Percentiles rank a stretch among this genome's conserved stretches.
These are phyloP conservation scores for Sisymbrium altissimum DNA, from an alignment of 345 rosid genomes.

Conservation along the genomic window DNA sequence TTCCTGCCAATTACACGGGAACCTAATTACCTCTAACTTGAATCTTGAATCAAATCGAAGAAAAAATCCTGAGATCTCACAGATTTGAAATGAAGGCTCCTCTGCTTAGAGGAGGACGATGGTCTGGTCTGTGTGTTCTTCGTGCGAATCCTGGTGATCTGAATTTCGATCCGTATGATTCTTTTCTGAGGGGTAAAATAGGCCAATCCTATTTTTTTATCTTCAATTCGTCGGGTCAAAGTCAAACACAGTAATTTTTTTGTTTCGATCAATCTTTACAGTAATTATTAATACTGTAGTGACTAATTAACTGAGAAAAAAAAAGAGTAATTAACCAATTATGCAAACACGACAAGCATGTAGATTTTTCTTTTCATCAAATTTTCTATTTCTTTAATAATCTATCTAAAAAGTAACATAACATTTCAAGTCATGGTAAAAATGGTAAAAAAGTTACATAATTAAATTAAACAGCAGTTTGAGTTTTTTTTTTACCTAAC, in stretches of 20 bases:
- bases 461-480: neutral
- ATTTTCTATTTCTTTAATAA: conserved; percentile 12
- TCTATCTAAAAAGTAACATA: conserved; percentile 3
- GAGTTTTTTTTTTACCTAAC: neutral
- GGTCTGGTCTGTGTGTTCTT: neutral
- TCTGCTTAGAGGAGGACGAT: conserved; percentile 18
- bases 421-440: neutral
- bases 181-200: conserved; percentile 22
- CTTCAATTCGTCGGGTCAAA: neutral
- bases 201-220: conserved; percentile 11
- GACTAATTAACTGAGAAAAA: too few relatives aligned
- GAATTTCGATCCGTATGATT: conserved; percentile 6
- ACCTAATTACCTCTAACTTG: conserved; percentile 7
- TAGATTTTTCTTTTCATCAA: too few relatives aligned
- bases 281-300: too few relatives aligned
- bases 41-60: neutral
- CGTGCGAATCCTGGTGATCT: conserved; percentile 29
- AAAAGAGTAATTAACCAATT: too few relatives aligned
- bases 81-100: conserved; percentile 13
- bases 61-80: conserved; percentile 22
- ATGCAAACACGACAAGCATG: too few relatives aligned
- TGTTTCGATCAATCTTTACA: too few relatives aligned
- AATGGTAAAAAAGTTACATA: conserved; percentile 8
- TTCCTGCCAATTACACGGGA: neutral
- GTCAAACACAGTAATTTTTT: conserved; percentile 1